Conservation (phyloP, 2,329 filamentous ascomycete genomes). For the Fusarium scirpi region DNA sequence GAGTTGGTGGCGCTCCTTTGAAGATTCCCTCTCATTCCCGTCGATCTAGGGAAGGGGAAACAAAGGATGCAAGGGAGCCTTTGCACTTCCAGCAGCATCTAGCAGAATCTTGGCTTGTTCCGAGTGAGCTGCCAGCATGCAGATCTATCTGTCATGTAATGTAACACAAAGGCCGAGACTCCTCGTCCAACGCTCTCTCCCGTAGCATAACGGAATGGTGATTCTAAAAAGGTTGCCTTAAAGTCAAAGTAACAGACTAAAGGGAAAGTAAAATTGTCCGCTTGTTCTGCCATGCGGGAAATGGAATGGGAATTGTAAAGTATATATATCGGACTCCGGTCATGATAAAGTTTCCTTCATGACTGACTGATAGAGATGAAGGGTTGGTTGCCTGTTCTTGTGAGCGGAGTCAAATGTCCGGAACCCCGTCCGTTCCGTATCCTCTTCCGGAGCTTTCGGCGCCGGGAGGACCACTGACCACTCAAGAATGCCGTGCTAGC, state of each 20-base stretch:
- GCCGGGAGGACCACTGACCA: background rate
- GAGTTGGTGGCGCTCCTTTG: slow-evolving; percentile 24
- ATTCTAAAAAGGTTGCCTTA: background rate
- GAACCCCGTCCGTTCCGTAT: background rate
- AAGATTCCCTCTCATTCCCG: slow-evolving; percentile 12
- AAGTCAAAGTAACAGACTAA: slow-evolving; percentile 5
- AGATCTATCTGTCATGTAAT: background rate
- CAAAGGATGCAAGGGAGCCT: background rate
- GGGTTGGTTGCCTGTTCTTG: background rate
- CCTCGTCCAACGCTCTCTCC: slow-evolving; percentile 7
- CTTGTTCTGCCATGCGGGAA: slow-evolving; percentile 21
- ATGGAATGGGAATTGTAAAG: slow-evolving; percentile 33
- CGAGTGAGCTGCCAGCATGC: slow-evolving; percentile 2
- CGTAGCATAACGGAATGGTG: background rate
- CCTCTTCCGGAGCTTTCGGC: slow-evolving; percentile 10
- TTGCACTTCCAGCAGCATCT: background rate
- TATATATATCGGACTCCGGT: background rate
- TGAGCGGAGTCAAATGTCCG: slow-evolving; percentile 27
- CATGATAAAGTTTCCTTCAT: slow-evolving; percentile 1
- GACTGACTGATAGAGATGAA: background rate
- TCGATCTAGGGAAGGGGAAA: background rate
- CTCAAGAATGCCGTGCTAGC: background rate
- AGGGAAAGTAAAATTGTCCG: slow-evolving; percentile 1
- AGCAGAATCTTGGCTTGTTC: background rate
- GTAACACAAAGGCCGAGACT: slow-evolving; percentile 24